phyloP scores from a whole-genome alignment of 805 yeast species.

The Ogataea paradorogensis region DNA sequence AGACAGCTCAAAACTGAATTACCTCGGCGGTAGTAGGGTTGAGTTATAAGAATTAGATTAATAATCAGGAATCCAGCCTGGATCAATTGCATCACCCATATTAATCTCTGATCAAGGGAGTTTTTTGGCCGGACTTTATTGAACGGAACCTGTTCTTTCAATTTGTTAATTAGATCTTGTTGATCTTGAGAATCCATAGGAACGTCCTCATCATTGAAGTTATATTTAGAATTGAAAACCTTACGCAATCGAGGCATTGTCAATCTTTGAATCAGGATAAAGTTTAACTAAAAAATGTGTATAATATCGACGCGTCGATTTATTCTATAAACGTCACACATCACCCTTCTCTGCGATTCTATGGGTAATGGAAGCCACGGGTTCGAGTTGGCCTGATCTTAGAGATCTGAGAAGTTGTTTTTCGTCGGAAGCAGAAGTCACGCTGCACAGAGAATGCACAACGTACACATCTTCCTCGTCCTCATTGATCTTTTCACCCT shows the following conservation, averaged over 20 bases:
- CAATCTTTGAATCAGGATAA: neutral
- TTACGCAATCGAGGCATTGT: slow-evolving; percentile 32
- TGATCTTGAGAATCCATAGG: slow-evolving; percentile 29
- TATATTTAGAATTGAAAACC: slow-evolving; percentile 26
- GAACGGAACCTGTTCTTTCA: slow-evolving; percentile 22
- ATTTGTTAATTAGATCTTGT: slow-evolving; percentile 14
- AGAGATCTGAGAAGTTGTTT: slow-evolving; percentile 16
- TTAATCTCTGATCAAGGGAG: slow-evolving; percentile 8
- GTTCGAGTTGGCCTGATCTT: slow-evolving; percentile 20
- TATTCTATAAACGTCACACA: slow-evolving; percentile 6
- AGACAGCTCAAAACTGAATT: slow-evolving; percentile 26
- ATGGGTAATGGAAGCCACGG: slow-evolving; percentile 19
- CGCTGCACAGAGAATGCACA: slow-evolving; percentile 17
- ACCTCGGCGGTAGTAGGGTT: slow-evolving; percentile 28
- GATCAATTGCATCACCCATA: slow-evolving; percentile 13
- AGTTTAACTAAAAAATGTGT: too few relatives aligned
- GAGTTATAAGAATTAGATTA: slow-evolving; percentile 26
- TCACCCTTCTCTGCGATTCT: slow-evolving; percentile 8
- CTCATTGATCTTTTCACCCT: slow-evolving; percentile 19
- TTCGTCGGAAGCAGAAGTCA: slow-evolving; percentile 19
- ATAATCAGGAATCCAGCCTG: slow-evolving; percentile 20
- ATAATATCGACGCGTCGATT: slow-evolving; percentile 3
- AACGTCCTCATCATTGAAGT: slow-evolving; percentile 14
- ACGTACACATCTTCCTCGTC: slow-evolving; percentile 20
- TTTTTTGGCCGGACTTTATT: slow-evolving; percentile 11